Conservation (phyloP, 2,329 filamentous ascomycete species). For the Didymella arachidicola region DNA sequence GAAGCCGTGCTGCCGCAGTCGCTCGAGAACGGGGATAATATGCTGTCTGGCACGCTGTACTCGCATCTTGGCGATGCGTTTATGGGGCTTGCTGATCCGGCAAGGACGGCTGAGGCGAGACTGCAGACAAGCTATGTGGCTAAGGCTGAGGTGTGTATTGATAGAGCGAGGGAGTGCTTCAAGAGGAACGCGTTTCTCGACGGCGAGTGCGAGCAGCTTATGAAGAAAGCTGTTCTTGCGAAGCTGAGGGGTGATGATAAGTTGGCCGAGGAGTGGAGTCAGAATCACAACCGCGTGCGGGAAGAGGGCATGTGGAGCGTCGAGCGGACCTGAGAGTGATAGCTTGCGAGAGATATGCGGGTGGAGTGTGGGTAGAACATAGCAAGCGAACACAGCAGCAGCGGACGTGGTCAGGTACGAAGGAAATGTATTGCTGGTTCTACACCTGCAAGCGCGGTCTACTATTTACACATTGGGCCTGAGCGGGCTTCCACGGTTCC, state of each 20-base stretch:
- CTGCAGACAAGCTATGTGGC: constrained; percentile 34
- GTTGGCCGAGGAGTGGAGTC: constrained; percentile 49
- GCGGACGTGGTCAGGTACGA: constrained; percentile 30
- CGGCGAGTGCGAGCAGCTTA: constrained; percentile 80
- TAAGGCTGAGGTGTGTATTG: constrained; percentile 47
- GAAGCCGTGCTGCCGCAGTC: constrained; percentile 74
- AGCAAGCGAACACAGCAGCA: constrained; percentile 7
- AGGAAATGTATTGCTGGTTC: constrained; percentile 45
- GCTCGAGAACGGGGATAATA: constrained; percentile 72
- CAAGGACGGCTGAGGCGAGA: constrained; percentile 25
- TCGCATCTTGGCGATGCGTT: constrained; percentile 76
- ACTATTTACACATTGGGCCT: constrained; percentile 38
- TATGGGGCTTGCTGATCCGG: constrained; percentile 75
- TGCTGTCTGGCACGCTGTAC: constrained; percentile 72
- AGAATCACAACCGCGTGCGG: constrained; percentile 47
- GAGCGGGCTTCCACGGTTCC: constrained; percentile 19
- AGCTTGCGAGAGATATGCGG: background rate
- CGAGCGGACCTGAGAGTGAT: constrained; percentile 6
- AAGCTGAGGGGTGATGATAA: constrained; percentile 63
- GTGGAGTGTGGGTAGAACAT: constrained; percentile 1
- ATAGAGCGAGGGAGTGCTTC: constrained; percentile 58
- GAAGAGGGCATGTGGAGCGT: constrained; percentile 37
- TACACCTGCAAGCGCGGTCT: constrained; percentile 31
- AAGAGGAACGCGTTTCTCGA: constrained; percentile 70
- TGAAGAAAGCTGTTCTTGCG: constrained; percentile 82